A percentile compares a stretch with the other conserved stretches of the same genome.
Conservation (phyloP, 805 yeast genomes). For the Wickerhamomyces strasburgensis region DNA sequence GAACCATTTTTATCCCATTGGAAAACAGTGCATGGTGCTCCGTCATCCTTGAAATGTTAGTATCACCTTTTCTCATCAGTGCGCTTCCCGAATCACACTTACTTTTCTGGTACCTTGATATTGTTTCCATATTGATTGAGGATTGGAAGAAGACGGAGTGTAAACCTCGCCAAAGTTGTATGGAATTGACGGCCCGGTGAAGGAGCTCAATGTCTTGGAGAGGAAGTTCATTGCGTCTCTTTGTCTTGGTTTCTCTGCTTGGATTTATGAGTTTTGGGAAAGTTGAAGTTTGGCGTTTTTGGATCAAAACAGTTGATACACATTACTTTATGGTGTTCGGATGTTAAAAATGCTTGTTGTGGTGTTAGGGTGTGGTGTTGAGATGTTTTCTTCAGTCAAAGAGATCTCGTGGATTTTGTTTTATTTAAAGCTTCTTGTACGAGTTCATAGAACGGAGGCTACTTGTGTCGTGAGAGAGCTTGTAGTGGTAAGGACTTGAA, state of each 20-base stretch:
- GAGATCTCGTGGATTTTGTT: no score
- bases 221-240: constrained; percentile 59
- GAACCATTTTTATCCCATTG: constrained; percentile 47
- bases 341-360: no score
- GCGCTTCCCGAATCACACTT: constrained; percentile 7
- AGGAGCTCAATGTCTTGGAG: constrained; percentile 53
- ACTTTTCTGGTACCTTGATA: constrained; percentile 50
- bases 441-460: no score
- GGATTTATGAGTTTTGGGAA: neutral
- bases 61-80: neutral
- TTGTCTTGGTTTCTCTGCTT: no score
- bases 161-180: constrained; percentile 46
- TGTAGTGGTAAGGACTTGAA: no score
- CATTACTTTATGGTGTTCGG: neutral
- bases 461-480: no score
- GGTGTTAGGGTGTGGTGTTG: no score
- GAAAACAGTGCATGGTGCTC: constrained; percentile 55
- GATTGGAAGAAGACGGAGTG: constrained; percentile 26
- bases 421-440: no score
- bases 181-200: constrained; percentile 56
- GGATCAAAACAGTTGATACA: neutral
- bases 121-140: constrained; percentile 53
- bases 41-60: constrained; percentile 39
- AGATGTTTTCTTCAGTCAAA: no score
- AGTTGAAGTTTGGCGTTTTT: neutral